A percentile compares a stretch with the other conserved stretches of the same genome.
Evolutionary conservation across 2,329 filamentous ascomycete genomes (phyloP).

Genomic region (Claviceps capensis): DNA sequence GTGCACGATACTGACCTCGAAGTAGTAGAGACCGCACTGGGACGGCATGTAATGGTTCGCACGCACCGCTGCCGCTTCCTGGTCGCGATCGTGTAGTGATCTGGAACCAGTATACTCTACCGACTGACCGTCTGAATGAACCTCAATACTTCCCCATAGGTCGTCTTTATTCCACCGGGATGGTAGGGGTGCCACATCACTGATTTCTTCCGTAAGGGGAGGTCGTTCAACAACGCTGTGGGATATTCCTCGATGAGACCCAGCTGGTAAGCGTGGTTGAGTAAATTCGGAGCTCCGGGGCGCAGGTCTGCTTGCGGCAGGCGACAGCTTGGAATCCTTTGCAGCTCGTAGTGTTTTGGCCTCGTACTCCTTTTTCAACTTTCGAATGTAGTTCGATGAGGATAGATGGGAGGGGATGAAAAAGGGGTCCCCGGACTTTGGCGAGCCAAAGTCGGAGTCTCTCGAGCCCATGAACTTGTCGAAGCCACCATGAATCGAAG

Average conservation of each 20-base stretch:
- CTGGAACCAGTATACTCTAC: constrained; percentile 44
- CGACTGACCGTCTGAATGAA: constrained; percentile 60
- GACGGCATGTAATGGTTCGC: constrained; percentile 77
- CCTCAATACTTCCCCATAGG: constrained; percentile 58
- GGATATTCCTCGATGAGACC: constrained; percentile 59
- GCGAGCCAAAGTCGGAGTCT: constrained; percentile 13
- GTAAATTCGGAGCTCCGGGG: constrained; percentile 38
- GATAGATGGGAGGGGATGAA: constrained; percentile 77
- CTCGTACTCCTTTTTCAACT: constrained; percentile 56
- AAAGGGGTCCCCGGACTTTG: constrained; percentile 33
- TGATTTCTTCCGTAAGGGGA: constrained; percentile 45
- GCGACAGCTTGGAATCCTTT: constrained; percentile 26
- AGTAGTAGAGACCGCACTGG: constrained; percentile 92
- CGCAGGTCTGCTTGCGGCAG: constrained; percentile 24
- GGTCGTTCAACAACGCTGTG: constrained; percentile 75
- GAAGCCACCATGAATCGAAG: constrained; percentile 37
- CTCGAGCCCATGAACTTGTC: constrained; percentile 30
- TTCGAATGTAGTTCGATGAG: constrained; percentile 63
- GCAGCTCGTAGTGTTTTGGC: constrained; percentile 37
- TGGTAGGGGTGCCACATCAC: constrained; percentile 53
- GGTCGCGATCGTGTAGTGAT: constrained; percentile 36
- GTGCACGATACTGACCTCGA: constrained; percentile 48
- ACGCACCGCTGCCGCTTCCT: constrained; percentile 72
- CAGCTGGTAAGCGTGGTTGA: constrained; percentile 24
- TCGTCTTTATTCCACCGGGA: constrained; percentile 72